Base-by-base conservation (phyloP, 345 rosid genomes). In the Cardiospermum halicacabum region DNA sequence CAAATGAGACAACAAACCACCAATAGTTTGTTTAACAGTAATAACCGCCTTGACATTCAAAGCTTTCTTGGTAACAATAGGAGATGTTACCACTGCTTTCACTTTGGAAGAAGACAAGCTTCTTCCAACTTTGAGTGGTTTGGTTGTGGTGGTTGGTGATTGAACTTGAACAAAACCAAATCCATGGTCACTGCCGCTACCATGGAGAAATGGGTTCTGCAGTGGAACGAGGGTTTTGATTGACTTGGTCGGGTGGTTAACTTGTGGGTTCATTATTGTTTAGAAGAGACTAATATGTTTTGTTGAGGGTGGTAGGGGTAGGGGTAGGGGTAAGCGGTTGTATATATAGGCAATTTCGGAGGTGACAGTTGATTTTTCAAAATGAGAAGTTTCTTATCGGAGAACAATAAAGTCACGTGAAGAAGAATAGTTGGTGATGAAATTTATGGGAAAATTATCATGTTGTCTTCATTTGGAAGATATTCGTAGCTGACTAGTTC, bases 1-100 rank as follows among this genome's bases (percentile, higher is more conserved):
- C 4, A 76, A 4, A 47, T 65, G 69, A 19, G 80, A 57, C 5
- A 86, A 1, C 1, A 80, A 0, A 22, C 82, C 70, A 1, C 69
- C 70, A 5, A 74, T 18, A 3, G 79, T 77, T 51, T 64, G 40
- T n/a, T 68, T 64, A 18, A 74, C 84, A 10, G 74, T 75, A 2
- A 82, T 78, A 24, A 66, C 32, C 3, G 77, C 85, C 53, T 77
- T 84, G 5, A 84, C 78, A n/a, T 40, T 54, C 24, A 24, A 2
- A 22, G 40, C 21, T 60, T 62, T 39, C 39, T 54, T 25, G 0
- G 28, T 4, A 5, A 30, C 9, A 27, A 22, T 10, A 6, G 24
- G 11, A 4, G 37, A 3, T 25, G 24, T 39, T 1, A 69, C 59
- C n/a, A 54, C n/a, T 7, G 82, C 79, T 47, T 65, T 69, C 42